Conservation (phyloP, 2,329 filamentous ascomycete genomes). For the Incumbomyces lentus region DNA sequence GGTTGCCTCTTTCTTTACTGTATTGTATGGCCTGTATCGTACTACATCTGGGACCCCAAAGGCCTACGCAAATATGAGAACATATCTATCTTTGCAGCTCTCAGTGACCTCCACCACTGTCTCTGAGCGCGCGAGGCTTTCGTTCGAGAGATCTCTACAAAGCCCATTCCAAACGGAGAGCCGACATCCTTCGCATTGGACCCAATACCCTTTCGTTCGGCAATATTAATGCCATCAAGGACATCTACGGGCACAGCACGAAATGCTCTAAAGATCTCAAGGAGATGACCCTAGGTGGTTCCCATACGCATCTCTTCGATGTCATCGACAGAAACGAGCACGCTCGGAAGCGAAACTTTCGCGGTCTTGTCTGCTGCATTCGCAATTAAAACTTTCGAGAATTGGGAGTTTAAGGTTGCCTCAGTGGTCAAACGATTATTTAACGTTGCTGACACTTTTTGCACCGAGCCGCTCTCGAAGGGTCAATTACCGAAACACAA, state of each 20-base stretch:
- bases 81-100: too few species aligned
- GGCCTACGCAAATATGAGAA: too few species aligned
- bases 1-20: background rate
- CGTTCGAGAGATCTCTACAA: too few species aligned
- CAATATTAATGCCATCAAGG: slow-evolving; percentile 7
- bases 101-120: too few species aligned
- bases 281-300: slow-evolving; percentile 24
- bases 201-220: too few species aligned
- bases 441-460: slow-evolving; percentile 26
- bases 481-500: too few species aligned
- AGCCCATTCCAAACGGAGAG: too few species aligned
- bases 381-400: slow-evolving; percentile 30
- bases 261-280: slow-evolving; percentile 27
- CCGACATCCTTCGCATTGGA: too few species aligned
- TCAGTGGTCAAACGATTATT: slow-evolving; percentile 27
- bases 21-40: background rate
- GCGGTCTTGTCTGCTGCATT: slow-evolving; percentile 29
- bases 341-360: slow-evolving; percentile 30
- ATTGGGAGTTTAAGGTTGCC: slow-evolving; percentile 32
- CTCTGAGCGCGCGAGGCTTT: too few species aligned
- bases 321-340: slow-evolving; percentile 31
- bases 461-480: slow-evolving; percentile 14
- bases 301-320: slow-evolving; percentile 28
- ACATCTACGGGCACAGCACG: slow-evolving; percentile 31
- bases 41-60: too few species aligned